phyloP scores from a whole-genome alignment of 192 early-diverging fungal genomes.

The Umbelopsis sp. region DNA sequence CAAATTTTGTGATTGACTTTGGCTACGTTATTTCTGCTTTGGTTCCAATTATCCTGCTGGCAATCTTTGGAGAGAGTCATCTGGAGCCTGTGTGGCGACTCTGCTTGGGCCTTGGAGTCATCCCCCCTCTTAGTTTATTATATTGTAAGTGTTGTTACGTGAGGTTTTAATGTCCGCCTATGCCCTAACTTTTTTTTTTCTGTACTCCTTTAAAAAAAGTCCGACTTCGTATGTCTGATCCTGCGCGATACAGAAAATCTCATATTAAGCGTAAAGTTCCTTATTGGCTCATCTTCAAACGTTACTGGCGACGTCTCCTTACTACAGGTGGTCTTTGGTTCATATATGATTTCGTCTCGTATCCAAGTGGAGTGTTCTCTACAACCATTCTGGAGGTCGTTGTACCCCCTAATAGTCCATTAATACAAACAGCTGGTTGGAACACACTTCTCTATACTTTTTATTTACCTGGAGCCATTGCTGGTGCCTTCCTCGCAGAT shows the following conservation, averaged over 20 bases:
- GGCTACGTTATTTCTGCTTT: constrained; percentile 50
- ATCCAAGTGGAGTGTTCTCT: constrained; percentile 46
- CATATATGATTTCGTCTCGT: constrained; percentile 48
- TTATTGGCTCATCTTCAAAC: constrained; percentile 50
- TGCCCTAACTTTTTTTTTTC: background rate
- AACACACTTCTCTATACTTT: constrained; percentile 53
- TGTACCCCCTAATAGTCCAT: constrained; percentile 25
- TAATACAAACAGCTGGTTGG: constrained; percentile 51
- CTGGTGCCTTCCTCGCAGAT: constrained; percentile 51
- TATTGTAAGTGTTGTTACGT: constrained; percentile 37
- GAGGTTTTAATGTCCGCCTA: background rate
- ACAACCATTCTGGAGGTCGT: constrained; percentile 40
- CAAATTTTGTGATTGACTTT: constrained; percentile 53
- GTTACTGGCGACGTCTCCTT: constrained; percentile 56
- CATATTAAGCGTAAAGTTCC: constrained; percentile 53
- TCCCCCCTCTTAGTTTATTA: constrained; percentile 50
- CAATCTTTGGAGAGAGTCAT: constrained; percentile 46
- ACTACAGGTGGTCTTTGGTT: constrained; percentile 48
- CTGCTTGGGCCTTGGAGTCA: constrained; percentile 52
- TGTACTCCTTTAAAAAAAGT: constrained; percentile 22
- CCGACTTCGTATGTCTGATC: constrained; percentile 59
- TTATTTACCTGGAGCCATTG: constrained; percentile 56
- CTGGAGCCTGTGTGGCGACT: constrained; percentile 56
- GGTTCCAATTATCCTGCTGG: constrained; percentile 47
- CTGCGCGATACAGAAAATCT: constrained; percentile 43